Evolutionary conservation across 306 rosid species (phyloP).

Genomic region (Mucuna pruriens): DNA sequence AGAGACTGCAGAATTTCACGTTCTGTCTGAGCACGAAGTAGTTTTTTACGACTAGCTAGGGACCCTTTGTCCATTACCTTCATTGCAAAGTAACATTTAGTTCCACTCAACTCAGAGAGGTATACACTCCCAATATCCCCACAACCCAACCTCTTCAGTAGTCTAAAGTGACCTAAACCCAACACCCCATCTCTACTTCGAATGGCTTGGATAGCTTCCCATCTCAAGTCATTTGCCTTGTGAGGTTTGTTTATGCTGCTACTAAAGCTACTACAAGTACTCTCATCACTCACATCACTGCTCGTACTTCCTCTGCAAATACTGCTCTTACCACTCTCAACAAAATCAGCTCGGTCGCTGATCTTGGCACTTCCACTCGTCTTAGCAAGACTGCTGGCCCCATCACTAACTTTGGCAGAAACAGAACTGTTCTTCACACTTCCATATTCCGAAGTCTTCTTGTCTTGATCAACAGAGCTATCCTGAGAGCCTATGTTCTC

Average conservation of each 20-base stretch:
- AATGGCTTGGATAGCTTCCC: constrained; percentile 96
- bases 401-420: constrained; percentile 88
- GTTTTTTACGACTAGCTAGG: constrained; percentile 88
- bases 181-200: constrained; percentile 79
- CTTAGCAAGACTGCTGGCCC: constrained; percentile 85
- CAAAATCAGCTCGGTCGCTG: constrained; percentile 82
- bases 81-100: constrained; percentile 95
- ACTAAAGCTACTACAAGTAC: constrained; percentile 96
- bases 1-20: constrained; percentile 93
- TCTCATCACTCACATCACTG: constrained; percentile 96
- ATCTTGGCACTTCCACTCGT: constrained; percentile 93
- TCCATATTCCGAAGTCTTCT: constrained; percentile 79
- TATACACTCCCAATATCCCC: constrained; percentile 99
- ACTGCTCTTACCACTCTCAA: constrained; percentile 97
- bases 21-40: constrained; percentile 98
- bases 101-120: constrained; percentile 94
- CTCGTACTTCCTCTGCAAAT: constrained; percentile 96
- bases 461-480: constrained; percentile 69
- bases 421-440: constrained; percentile 85
- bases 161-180: constrained; percentile 92
- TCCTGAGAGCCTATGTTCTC: constrained; percentile 65
- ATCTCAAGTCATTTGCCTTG: constrained; percentile 96
- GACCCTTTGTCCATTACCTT: constrained; percentile 99
- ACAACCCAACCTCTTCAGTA: constrained; percentile 93
- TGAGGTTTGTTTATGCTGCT: constrained; percentile 93